These are phyloP conservation scores for Lactarius tabidus DNA, from an alignment of 768 basidiomycete species.

Conservation along the genomic window DNA sequence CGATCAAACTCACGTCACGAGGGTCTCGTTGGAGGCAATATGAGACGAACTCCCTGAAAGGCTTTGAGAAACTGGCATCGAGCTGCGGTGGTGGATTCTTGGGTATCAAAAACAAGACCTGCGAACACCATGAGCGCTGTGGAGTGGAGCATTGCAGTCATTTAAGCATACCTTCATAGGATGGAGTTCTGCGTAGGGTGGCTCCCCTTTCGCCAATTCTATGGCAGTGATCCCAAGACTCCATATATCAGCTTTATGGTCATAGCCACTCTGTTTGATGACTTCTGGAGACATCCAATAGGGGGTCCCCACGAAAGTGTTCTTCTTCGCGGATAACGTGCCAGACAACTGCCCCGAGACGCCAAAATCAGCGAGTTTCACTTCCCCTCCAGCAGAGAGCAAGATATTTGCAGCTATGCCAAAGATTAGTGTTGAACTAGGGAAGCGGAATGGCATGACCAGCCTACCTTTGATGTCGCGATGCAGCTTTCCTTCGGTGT, in stretches of 20 bases:
- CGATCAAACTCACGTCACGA: conserved; percentile 58
- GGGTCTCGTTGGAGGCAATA: conserved; percentile 94
- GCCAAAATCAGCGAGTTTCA: conserved; percentile 98
- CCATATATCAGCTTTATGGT: conserved; percentile 99
- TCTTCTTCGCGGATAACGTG: conserved; percentile 91
- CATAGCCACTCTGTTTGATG: conserved; percentile 99
- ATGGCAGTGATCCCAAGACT: conserved; percentile 96
- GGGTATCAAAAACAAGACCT: conserved; percentile 97
- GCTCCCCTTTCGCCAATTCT: conserved; percentile 95
- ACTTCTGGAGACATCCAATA: conserved; percentile 99
- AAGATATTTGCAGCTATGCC: conserved; percentile 88
- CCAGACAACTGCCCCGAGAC: conserved; percentile 97
- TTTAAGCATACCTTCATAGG: conserved; percentile 84
- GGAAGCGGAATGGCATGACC: background rate
- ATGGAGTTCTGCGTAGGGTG: conserved; percentile 96
- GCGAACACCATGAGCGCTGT: background rate
- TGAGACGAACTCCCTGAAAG: conserved; percentile 91
- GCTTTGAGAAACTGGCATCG: conserved; percentile 86
- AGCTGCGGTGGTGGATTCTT: conserved; percentile 93
- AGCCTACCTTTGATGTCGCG: conserved; percentile 94
- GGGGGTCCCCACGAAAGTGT: conserved; percentile 96
- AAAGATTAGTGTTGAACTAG: background rate
- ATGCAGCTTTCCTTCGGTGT: conserved; percentile 93
- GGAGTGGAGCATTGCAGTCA: background rate
- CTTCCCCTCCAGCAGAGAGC: conserved; percentile 86